phyloP scores from a whole-genome alignment of 2,329 filamentous ascomycete genomes.

The Cordyceps fumosorosea region DNA sequence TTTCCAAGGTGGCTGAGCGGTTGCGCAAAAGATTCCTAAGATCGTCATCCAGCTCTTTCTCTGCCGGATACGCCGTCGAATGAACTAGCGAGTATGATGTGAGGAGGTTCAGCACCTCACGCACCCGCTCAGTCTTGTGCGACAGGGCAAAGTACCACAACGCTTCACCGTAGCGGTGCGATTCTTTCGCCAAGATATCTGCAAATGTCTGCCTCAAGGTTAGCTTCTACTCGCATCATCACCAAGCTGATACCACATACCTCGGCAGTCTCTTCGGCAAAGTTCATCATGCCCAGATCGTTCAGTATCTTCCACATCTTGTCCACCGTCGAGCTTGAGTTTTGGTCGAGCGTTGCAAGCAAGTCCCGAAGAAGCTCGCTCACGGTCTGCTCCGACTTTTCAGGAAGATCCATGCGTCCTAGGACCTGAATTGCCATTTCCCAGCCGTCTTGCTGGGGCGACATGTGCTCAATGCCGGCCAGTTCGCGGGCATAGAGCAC shows the following conservation, averaged over 20 bases:
- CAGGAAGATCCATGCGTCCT: constrained; percentile 68
- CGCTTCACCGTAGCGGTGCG: constrained; percentile 75
- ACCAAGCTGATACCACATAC: constrained; percentile 42
- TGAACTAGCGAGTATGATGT: constrained; percentile 83
- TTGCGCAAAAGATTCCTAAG: constrained; percentile 64
- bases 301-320: constrained; percentile 74
- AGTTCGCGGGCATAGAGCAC: constrained; percentile 67
- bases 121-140: constrained; percentile 70
- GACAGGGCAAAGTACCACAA: constrained; percentile 88
- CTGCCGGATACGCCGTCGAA: constrained; percentile 70
- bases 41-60: constrained; percentile 64
- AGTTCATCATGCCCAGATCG: constrained; percentile 68
- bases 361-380: constrained; percentile 62
- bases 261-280: constrained; percentile 76
- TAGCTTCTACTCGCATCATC: constrained; percentile 15
- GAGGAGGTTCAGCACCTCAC: constrained; percentile 77
- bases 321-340: constrained; percentile 67
- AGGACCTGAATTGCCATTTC: constrained; percentile 80
- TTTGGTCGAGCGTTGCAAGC: constrained; percentile 55
- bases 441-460: constrained; percentile 64
- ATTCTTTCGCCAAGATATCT: constrained; percentile 64
- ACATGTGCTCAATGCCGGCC: constrained; percentile 47
- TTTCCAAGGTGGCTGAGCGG: constrained; percentile 64
- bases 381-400: constrained; percentile 67
- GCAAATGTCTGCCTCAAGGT: constrained; percentile 63